These are phyloP conservation scores for Andrographis paniculata DNA, from an alignment of 305 asterid species.

Conservation along the genomic window DNA sequence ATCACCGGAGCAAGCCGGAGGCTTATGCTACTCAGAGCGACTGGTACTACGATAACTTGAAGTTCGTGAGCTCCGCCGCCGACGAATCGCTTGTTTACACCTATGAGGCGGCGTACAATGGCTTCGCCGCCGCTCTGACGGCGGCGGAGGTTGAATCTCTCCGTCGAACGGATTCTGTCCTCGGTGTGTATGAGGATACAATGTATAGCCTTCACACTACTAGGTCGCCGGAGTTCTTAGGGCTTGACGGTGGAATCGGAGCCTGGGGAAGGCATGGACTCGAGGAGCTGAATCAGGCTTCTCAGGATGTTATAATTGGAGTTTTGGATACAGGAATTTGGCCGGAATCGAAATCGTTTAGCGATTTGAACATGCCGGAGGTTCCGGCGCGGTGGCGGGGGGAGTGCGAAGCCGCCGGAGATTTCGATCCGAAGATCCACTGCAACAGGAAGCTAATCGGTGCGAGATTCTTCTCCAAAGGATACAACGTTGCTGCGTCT, in stretches of 20 bases:
- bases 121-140: constrained; percentile 43
- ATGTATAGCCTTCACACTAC: constrained; percentile 50
- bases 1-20: constrained; percentile 38
- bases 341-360: constrained; percentile 53
- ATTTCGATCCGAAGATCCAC: constrained; percentile 36
- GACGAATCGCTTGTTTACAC: constrained; percentile 37
- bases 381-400: constrained; percentile 54
- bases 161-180: constrained; percentile 34
- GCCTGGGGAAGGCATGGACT: constrained; percentile 31
- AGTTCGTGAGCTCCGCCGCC: constrained; percentile 31
- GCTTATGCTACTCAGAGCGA: constrained; percentile 43
- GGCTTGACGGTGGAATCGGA: constrained; percentile 26
- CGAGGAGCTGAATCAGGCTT: constrained; percentile 37
- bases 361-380: constrained; percentile 26
- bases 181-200: constrained; percentile 42
- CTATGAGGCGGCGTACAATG: constrained; percentile 37
- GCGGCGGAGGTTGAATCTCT: constrained; percentile 37
- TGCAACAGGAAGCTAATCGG: constrained; percentile 64
- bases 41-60: constrained; percentile 58
- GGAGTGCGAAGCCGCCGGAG: constrained; percentile 33
- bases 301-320: constrained; percentile 54
- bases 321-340: constrained; percentile 61
- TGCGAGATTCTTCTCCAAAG: constrained; percentile 41
- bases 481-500: constrained; percentile 24
- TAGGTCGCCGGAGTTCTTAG: constrained; percentile 51